Base-by-base conservation (phyloP, 73 alveolate genomes). In the Paramecium primaurelia region DNA sequence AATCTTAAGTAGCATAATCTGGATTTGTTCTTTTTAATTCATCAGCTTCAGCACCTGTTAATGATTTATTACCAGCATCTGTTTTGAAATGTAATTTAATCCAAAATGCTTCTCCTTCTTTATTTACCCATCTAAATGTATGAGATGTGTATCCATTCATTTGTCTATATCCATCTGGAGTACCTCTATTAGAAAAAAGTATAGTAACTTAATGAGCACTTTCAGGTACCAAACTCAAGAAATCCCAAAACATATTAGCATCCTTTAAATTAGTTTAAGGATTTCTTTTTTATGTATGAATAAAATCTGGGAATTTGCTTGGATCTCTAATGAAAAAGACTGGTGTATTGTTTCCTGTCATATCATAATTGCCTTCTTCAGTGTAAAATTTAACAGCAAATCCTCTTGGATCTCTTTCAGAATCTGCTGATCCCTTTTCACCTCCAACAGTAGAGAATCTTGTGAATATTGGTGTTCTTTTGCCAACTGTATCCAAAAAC, bases 281-380 rank as follows among this genome's bases (percentile, higher is more conserved):
- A 93, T 95, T 92, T 80, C 98, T 92, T 95, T 96, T 96, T 86
- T 96, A 93, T 64, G 97, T 92, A 94, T 96, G 99, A 75, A 96
- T 95, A 95, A 96, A 95, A 86, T 96, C 99, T 14, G 99, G 97
- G 97, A 96, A 96, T 92, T 96, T 96, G 40, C 92, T 93, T 38
- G 98, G 98, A 93, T 97, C 99, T 86, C 97, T 92, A 68, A 97
- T 97, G 94, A 97, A 97, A 96, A 97, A 97, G 86, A 97, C 97
- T 25, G 99, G 99, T 47, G 98, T 96, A 91, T 97, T 97, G 94
- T 97, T 97, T 47, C 99, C 99, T 58, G 96, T 98, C 97, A 97
- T 92, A 87, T 97, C 99, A 86, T 93, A 97, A 92, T 97, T 97
- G 37, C 99, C 99, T 84, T 97, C 99, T 64, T 96, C 98, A 34